These are phyloP conservation scores for Neonothopanus nambi DNA, from an alignment of 1,284 basidiomycete genomes.

Conservation along the genomic window DNA sequence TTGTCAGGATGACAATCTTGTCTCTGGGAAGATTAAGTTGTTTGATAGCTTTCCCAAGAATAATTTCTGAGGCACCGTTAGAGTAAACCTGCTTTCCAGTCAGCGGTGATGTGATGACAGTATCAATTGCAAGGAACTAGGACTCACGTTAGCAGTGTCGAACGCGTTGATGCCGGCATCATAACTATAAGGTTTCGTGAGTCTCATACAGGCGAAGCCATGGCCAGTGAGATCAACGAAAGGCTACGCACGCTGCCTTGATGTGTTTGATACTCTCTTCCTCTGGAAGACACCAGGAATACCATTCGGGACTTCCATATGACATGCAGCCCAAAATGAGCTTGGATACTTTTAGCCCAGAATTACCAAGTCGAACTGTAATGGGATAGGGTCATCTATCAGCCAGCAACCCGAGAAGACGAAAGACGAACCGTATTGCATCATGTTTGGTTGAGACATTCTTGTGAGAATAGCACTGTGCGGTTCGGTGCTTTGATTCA, in stretches of 20 bases:
- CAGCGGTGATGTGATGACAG: not conserved
- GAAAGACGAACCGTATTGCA: no score
- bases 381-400: no score
- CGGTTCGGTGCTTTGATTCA: no score
- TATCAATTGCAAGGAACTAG: not conserved
- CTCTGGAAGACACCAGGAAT: conserved; percentile 56
- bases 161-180: conserved; percentile 69
- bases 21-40: conserved; percentile 69
- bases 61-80: conserved; percentile 70
- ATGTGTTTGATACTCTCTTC: conserved; percentile 62
- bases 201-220: no score
- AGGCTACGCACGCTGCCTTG: conserved; percentile 45
- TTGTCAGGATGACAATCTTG: conserved; percentile 78
- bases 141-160: conserved; percentile 58
- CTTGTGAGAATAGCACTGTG: no score
- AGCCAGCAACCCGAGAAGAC: no score
- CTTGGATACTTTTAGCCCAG: conserved; percentile 52
- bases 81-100: conserved; percentile 56
- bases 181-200: conserved; percentile 45
- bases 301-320: conserved; percentile 50
- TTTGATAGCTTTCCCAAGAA: conserved; percentile 81
- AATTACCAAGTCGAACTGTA: conserved; percentile 25
- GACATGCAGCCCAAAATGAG: conserved; percentile 51
- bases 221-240: not conserved
- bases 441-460: no score